Evolutionary conservation across 1,284 basidiomycete species (phyloP).

Genomic region (Mycena sp.): DNA sequence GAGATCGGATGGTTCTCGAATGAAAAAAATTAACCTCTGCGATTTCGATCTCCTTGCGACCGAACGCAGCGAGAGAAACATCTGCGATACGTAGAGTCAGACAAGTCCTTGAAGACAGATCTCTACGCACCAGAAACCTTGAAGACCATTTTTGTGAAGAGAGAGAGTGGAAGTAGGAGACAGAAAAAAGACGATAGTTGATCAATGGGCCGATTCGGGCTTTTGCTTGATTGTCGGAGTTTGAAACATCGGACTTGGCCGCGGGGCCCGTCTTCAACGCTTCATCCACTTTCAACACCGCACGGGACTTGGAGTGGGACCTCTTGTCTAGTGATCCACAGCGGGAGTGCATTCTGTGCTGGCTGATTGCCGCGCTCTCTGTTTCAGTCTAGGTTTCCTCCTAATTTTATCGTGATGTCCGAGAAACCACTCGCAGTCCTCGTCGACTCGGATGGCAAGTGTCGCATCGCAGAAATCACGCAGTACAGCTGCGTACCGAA

Average conservation of each 20-base stretch:
- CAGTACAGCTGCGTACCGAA: constrained; percentile 70
- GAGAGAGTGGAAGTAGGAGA: constrained; percentile 40
- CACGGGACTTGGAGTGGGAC: background rate
- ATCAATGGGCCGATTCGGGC: constrained; percentile 41
- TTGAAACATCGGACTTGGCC: constrained; percentile 37
- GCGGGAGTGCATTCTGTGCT: background rate
- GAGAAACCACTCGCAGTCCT: background rate
- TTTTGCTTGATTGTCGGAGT: constrained; percentile 33
- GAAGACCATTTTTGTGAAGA: constrained; percentile 71
- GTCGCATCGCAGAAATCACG: constrained; percentile 74
- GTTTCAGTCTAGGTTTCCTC: background rate
- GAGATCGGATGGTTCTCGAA: background rate
- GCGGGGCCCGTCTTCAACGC: background rate
- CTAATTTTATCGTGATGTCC: background rate
- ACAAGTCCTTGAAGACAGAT: background rate
- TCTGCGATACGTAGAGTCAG: constrained; percentile 58
- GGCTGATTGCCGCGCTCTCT: background rate
- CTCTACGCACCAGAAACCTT: constrained; percentile 78
- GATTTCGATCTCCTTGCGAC: constrained; percentile 98
- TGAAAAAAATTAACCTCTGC: constrained; percentile 73
- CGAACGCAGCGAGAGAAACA: constrained; percentile 95
- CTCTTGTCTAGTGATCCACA: background rate
- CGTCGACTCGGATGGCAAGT: constrained; percentile 38
- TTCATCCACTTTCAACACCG: background rate
- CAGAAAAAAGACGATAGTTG: constrained; percentile 49